Evolutionary conservation across 495 filamentous ascomycete genomes (phyloP), one percentile per base, ranked within the genome.

Genomic region (Neurospora discreta): DNA sequence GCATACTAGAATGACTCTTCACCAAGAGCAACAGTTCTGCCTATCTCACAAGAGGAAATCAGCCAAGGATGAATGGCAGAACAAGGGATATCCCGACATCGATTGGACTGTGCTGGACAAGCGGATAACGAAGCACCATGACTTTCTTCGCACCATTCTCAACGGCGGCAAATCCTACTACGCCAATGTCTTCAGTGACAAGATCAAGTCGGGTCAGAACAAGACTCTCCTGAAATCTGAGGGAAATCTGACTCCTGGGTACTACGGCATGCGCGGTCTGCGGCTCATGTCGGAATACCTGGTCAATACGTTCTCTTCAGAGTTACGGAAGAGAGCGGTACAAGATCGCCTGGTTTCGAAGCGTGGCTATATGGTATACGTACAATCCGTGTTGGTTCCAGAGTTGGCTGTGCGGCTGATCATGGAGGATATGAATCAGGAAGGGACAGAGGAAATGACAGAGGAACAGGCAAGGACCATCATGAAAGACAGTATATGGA

Each of bases 341-440:
- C 83, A 84, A 68, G 94, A 97, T 79, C 81, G 82, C 44, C 82
- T 96, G 15, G 84, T 97, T 67, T 88, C 91, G 13, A 84, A 85
- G 0, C 85, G 90, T 33, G 92, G 93, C 11, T 85, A 92, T 38
- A 88, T 88, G 16, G 87, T 85, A 20, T 99, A 92, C 75, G 87
- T 97, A 9, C 93, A 97, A 80, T 83, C 85, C 0, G 95, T 98
- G 3, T 81, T 98, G 52, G 93, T 97, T 16, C 94, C 94, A 0
- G 95, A 99, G 78, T 78, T 98, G 68, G 88, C 91, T 5, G 84
- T 92, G 2, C 81, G 82, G 73, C 85, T 99, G 20, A 90, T 98
- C 36, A 91, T 87, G 83, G 91, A 97, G 74, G 95, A 99, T 77
- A 92, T 13, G 23, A 11, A 10, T 23, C 43, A 26, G 46, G 8